phyloP scores from a whole-genome alignment of 495 filamentous ascomycete genomes.

The Umbilicaria muhlenbergii region DNA sequence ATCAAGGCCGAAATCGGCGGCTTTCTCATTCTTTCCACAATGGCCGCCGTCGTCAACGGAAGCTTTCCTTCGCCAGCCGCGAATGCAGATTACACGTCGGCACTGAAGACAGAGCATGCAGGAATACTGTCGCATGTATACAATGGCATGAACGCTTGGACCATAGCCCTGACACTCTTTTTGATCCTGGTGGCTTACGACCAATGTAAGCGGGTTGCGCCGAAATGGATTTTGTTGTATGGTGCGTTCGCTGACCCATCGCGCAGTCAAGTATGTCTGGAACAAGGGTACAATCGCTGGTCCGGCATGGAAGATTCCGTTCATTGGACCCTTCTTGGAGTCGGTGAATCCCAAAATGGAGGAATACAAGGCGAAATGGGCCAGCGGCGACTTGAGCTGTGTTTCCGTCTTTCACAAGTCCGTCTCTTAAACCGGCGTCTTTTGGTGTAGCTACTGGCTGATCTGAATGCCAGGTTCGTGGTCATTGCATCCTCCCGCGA shows the following conservation, averaged over 20 bases:
- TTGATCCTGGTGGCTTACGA: constrained; percentile 65
- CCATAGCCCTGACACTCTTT: constrained; percentile 47
- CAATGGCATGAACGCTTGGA: constrained; percentile 45
- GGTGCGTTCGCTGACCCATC: background rate
- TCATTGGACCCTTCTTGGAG: constrained; percentile 89
- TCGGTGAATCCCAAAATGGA: constrained; percentile 86
- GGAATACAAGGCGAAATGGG: constrained; percentile 84
- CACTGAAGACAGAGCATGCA: constrained; percentile 23
- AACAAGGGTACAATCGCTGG: constrained; percentile 79
- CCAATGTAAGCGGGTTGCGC: constrained; percentile 45
- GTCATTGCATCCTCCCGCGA: constrained; percentile 93
- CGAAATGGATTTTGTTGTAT: background rate
- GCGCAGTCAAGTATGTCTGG: constrained; percentile 63
- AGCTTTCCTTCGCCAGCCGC: constrained; percentile 66
- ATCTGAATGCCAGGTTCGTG: constrained; percentile 54
- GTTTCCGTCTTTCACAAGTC: constrained; percentile 99
- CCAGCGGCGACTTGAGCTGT: constrained; percentile 80
- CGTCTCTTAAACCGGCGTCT: constrained; percentile 14
- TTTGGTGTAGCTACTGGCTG: background rate
- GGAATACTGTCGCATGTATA: constrained; percentile 29
- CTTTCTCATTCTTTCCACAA: constrained; percentile 15
- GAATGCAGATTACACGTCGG: constrained; percentile 40
- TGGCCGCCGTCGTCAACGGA: constrained; percentile 46
- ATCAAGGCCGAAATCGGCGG: too few species aligned
- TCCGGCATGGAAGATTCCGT: constrained; percentile 72